Conservation (phyloP, 139 green algal genomes). For the Chlamydomonas applanata region DNA sequence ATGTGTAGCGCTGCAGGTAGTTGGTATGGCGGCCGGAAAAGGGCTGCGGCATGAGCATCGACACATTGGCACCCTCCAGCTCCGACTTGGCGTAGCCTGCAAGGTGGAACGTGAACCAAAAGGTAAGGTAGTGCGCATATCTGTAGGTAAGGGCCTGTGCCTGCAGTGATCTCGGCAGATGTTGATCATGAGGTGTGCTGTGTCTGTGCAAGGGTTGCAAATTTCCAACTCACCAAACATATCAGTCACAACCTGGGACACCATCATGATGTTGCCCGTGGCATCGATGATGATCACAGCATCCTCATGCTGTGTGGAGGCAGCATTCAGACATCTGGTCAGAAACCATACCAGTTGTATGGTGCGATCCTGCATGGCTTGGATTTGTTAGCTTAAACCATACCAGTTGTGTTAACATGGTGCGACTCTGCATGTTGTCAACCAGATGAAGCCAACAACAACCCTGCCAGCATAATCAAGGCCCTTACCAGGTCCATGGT, state of each 20-base stretch:
- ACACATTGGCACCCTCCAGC: slow-evolving; percentile 29
- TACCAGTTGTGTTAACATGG: no score
- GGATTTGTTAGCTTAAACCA: no score
- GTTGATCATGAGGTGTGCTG: no score
- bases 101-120: background rate
- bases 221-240: slow-evolving; percentile 36
- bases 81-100: slow-evolving; percentile 32
- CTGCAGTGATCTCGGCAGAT: no score
- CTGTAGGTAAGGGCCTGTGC: no score
- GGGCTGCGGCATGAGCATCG: slow-evolving; percentile 33
- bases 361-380: no score
- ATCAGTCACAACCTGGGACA: slow-evolving; percentile 16
- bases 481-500: slow-evolving; percentile 30
- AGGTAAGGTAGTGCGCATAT: background rate
- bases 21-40: slow-evolving; percentile 33
- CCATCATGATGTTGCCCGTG: slow-evolving; percentile 27
- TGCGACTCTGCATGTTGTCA: no score
- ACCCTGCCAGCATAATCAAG: no score
- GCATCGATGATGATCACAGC: slow-evolving; percentile 32
- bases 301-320: slow-evolving; percentile 21
- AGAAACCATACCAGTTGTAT: no score
- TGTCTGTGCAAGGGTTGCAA: background rate
- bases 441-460: no score
- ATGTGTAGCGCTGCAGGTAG: slow-evolving; percentile 38
- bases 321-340: no score